Evolutionary conservation across 108 stramenopile species (phyloP), one percentile per base, ranked within the genome.

Genomic region (Schizochytrium sp.): DNA sequence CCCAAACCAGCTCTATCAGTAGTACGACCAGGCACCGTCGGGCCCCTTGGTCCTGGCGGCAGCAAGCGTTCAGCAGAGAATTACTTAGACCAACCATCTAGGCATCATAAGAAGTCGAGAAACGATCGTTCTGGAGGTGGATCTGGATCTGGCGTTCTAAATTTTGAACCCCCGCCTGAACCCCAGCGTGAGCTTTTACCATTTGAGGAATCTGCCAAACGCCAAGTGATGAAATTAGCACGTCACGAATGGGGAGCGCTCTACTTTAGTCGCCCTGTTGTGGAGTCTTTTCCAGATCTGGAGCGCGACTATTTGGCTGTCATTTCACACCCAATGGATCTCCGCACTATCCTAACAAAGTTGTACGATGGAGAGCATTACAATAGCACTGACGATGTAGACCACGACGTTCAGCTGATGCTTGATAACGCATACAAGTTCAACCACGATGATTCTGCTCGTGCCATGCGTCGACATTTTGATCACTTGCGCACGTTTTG

Each of bases 251-350:
- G 76, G 76, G 76, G 76, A 10, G 8, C 50, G 15, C 76, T 49
- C 15, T 83, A 83, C 53, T 83, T 83, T 83, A n/a, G 76, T 53
- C 47, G 40, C 50, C 76, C 76, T 12, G 76, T 83, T 13, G 15
- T 83, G 10, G 76, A 83, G 76, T 83, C 76, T 13, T 83, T 83
- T 55, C 76, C 76, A 5, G 76, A 83, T 42, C 76, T 83, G 38
- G 50, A 55, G 15, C 50, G 55, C 50, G 38, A 49, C 28, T 83
- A 83, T 50, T 28, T 83, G 10, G 40, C 28, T 2, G 40, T 83
- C 50, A 55, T 83, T 40, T 38, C 19, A 10, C 10, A 83, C 50
- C 76, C 76, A 53, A 83, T 83, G 76, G 76, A 83, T 28, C 76
- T 83, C 12, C 76, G 76, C 47, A 83, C 76, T n/a, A 28, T 83